Evolutionary conservation across 495 filamentous ascomycete species (phyloP).

Genomic region (Lophium mytilinum): DNA sequence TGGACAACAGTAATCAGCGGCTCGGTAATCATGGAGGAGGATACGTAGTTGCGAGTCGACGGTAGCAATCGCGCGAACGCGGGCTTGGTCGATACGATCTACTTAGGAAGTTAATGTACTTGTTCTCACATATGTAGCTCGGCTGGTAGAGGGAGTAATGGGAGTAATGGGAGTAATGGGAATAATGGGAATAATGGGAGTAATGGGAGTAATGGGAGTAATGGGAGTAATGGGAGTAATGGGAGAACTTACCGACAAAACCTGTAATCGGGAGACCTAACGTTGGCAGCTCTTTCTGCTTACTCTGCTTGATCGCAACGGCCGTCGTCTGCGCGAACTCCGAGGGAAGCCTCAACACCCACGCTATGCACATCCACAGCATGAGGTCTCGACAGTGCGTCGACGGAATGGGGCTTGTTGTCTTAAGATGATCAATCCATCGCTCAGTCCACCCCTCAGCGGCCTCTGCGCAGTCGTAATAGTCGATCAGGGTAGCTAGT

Average conservation of each 20-base stretch:
- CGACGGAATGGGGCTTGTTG: conserved; percentile 1
- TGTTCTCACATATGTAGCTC: no score
- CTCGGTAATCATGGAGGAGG: neutral
- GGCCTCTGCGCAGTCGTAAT: conserved; percentile 41
- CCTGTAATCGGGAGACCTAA: conserved; percentile 9
- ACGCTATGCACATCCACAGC: conserved; percentile 37
- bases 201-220: no score
- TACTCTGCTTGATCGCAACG: conserved; percentile 2
- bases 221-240: neutral
- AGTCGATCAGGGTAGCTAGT: conserved; percentile 45
- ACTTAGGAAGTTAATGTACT: neutral
- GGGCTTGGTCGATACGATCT: conserved; percentile 2
- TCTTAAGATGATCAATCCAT: conserved; percentile 36
- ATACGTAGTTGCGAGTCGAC: neutral
- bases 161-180: no score
- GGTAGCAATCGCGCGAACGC: conserved; percentile 3
- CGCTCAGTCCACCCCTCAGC: conserved; percentile 37
- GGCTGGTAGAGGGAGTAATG: no score
- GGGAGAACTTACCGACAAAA: neutral
- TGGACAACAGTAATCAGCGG: neutral
- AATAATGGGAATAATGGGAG: no score
- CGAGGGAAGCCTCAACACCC: conserved; percentile 28
- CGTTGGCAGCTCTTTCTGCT: neutral
- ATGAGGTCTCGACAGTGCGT: conserved; percentile 29
- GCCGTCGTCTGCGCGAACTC: conserved; percentile 4